Evolutionary conservation across 2,329 filamentous ascomycete species (phyloP), one percentile per base, ranked within the genome.

Genomic region (Colletotrichum navitas): DNA sequence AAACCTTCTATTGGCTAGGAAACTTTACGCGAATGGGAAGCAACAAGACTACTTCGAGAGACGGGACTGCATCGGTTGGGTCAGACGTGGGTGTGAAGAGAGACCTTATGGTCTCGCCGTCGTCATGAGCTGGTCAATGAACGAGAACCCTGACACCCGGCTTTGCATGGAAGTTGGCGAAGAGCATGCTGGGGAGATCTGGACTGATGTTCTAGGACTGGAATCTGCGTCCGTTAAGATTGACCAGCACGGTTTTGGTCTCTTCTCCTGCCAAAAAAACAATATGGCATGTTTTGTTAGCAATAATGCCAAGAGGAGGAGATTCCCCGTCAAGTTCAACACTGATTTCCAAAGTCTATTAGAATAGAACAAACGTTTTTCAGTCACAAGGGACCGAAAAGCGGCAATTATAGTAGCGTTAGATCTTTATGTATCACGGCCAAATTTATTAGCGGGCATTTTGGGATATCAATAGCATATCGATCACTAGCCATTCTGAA

Each of bases 251-350:
- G 69, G 69, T 3, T 0, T 68, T 7, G 65, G 69, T 1, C n/a
- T 68, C 0, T 72, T 72, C 32, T 54, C 54, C 32, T 72, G 69
- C 32, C 12, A 36, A 7, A 49, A 39, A 0, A 69, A 69, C 54
- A 72, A 41, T 36, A 51, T 72, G 39, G 65, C 69, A 5, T 72
- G 69, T 18, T 72, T 72, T 12, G 66, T 68, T 5, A 72, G 41
- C 1, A 60, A 51, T 29, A 59, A 69, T 1, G 69, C 65, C 1
- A 72, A 69, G 65, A 65, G 69, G 2, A 63, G 65, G 16, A 72
- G 18, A 6, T 72, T 72, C 1, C 69, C 69, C 0, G 65, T 43
- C 8, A 61, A 29, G 21, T 72, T 72, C 24, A 49, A 72, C 2
- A 55, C 65, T 32, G 69, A 56, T 8, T 72, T 72, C 29, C 16